Conservation (phyloP, 805 yeast species). For the Myxozyma geophila region DNA sequence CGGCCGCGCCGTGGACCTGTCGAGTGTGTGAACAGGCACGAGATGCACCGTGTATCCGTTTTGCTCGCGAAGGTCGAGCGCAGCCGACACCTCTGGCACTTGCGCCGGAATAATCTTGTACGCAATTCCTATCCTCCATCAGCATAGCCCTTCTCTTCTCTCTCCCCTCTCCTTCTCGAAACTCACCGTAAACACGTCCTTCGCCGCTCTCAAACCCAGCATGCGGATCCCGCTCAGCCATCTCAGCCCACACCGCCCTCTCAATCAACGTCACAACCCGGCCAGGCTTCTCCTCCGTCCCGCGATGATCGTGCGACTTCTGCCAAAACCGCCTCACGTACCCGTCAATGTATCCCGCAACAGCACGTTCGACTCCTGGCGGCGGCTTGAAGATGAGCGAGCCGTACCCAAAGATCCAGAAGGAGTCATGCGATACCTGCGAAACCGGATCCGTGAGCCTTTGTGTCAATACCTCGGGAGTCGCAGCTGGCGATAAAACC, state of each 20-base stretch:
- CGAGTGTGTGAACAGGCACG: conserved; percentile 55
- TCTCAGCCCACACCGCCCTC: conserved; percentile 55
- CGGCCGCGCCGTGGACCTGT: conserved; percentile 9
- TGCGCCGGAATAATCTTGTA: conserved; percentile 73
- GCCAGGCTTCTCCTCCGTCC: conserved; percentile 85
- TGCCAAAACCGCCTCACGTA: conserved; percentile 90
- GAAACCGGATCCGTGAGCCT: conserved; percentile 22
- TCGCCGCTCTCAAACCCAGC: conserved; percentile 44
- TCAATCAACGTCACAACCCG: conserved; percentile 83
- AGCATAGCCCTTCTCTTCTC: conserved; percentile 40
- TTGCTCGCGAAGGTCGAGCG: conserved; percentile 82
- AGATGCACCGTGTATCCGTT: conserved; percentile 80
- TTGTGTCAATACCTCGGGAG: neutral
- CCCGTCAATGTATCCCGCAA: conserved; percentile 78
- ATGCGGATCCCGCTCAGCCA: conserved; percentile 47
- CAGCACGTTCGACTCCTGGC: conserved; percentile 61
- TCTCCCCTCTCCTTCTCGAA: neutral
- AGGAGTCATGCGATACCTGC: conserved; percentile 27
- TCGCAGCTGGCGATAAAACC: neutral
- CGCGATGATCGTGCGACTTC: conserved; percentile 80
- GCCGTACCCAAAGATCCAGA: conserved; percentile 90
- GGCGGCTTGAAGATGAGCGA: conserved; percentile 91
- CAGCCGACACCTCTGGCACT: conserved; percentile 64
- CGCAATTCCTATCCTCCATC: conserved; percentile 66
- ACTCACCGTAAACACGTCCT: conserved; percentile 22